These are phyloP conservation scores for Nidula niveotomentosa DNA, from an alignment of 1,284 basidiomycete species.

Conservation along the genomic window DNA sequence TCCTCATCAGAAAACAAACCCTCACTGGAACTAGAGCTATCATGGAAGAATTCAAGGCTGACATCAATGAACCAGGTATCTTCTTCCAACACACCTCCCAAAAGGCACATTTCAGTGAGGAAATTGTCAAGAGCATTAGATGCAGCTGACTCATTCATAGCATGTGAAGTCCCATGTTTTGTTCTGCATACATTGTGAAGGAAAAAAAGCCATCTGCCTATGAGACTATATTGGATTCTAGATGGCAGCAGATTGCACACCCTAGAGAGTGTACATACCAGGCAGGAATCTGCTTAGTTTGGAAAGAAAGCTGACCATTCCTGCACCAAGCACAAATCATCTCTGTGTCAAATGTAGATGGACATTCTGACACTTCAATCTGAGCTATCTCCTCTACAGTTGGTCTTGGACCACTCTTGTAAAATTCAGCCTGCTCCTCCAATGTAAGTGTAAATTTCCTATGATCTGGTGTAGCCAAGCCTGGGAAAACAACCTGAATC, in stretches of 20 bases:
- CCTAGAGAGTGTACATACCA: conserved; percentile 10
- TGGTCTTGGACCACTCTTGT: conserved; percentile 20
- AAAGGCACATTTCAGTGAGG: conserved; percentile 17
- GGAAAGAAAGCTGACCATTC: conserved; percentile 12
- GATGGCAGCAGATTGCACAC: conserved; percentile 8
- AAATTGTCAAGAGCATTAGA: conserved; percentile 6
- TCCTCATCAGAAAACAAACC: too few species aligned
- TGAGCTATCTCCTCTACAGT: conserved; percentile 9
- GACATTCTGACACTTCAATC: conserved; percentile 15
- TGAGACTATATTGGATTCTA: conserved; percentile 5
- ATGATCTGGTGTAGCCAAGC: conserved; percentile 8
- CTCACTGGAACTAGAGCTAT: too few species aligned
- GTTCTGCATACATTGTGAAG: conserved; percentile 21
- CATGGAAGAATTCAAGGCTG: conserved; percentile 14
- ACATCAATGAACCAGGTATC: conserved; percentile 13
- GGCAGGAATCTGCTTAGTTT: conserved; percentile 11
- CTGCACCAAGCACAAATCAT: conserved; percentile 13
- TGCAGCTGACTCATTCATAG: background rate
- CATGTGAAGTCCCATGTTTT: conserved; percentile 17
- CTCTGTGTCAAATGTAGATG: conserved; percentile 13
- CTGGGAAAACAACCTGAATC: conserved; percentile 20
- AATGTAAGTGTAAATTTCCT: conserved; percentile 5
- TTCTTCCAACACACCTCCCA: conserved; percentile 6
- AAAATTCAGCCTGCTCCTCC: conserved; percentile 13
- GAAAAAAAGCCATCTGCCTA: conserved; percentile 20